A percentile compares a stretch with the other conserved stretches of the same genome.
These are phyloP conservation scores for Phialophora chinensis DNA, from an alignment of 2,329 filamentous ascomycete genomes.

Conservation along the genomic window DNA sequence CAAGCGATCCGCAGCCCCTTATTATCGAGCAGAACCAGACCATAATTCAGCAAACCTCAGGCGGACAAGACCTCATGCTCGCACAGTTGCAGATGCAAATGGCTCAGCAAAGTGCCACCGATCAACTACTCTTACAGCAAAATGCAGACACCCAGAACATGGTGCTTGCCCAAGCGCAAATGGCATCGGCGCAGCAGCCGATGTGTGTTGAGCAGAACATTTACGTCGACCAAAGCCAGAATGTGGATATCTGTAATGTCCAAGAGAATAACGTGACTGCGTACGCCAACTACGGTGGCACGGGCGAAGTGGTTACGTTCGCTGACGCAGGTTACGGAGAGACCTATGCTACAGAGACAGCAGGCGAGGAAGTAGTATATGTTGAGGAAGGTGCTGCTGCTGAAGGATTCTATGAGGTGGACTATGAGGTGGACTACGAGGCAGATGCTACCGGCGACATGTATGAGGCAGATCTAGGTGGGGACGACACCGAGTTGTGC, in stretches of 20 bases:
- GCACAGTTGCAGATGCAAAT: constrained; percentile 5
- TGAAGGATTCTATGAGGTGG: background rate
- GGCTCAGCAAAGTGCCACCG: constrained; percentile 2
- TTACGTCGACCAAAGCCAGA: constrained; percentile 14
- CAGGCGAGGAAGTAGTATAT: constrained; percentile 4
- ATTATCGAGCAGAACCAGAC: constrained; percentile 3
- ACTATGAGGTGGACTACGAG: background rate
- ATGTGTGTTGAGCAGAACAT: background rate
- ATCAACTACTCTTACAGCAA: constrained; percentile 1
- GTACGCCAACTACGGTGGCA: background rate
- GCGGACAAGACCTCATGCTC: background rate
- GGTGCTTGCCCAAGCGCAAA: background rate
- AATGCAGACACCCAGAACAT: constrained; percentile 6
- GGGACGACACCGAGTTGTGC: background rate
- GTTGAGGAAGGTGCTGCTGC: background rate
- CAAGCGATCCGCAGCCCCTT: background rate
- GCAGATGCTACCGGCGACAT: background rate
- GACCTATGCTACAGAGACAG: background rate
- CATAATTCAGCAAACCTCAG: background rate
- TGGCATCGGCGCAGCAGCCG: background rate
- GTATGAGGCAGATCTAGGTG: background rate
- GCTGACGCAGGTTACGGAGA: background rate
- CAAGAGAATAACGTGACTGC: constrained; percentile 1
- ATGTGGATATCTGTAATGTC: background rate
- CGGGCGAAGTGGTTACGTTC: background rate